Percentiles rank a stretch among this genome's conserved stretches.
phyloP scores from a whole-genome alignment of 2,329 filamentous ascomycete genomes.

The Penicillium sp. region DNA sequence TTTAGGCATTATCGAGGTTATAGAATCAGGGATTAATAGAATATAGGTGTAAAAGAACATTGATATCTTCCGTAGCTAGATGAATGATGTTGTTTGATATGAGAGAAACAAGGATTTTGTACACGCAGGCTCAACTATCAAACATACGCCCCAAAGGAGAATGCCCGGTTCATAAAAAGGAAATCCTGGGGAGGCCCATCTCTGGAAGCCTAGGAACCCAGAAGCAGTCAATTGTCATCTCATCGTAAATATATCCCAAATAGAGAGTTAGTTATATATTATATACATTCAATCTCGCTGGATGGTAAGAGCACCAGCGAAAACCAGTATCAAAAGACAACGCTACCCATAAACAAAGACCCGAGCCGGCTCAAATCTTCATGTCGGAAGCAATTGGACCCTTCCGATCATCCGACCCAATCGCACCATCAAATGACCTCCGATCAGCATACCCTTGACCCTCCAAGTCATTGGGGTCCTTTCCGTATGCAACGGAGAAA shows the following conservation, averaged over 20 bases:
- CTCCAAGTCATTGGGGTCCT: slow-evolving; percentile 32
- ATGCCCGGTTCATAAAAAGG: background rate
- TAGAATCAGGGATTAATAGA: no score
- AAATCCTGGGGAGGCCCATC: background rate
- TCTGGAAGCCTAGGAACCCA: background rate
- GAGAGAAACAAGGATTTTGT: no score
- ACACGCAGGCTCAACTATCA: no score
- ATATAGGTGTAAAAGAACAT: no score
- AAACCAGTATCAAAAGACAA: background rate
- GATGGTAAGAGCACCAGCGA: background rate
- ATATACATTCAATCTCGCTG: background rate
- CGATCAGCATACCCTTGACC: slow-evolving; percentile 14
- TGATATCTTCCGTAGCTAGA: no score
- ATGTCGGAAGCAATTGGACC: slow-evolving; percentile 16
- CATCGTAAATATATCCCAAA: slow-evolving; percentile 11
- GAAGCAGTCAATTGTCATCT: slow-evolving; percentile 9
- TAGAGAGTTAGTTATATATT: background rate
- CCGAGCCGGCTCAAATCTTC: slow-evolving; percentile 13
- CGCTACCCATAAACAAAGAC: background rate
- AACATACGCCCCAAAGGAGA: no score
- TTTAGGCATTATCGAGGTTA: no score
- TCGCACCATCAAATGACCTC: slow-evolving; percentile 12
- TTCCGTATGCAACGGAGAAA: slow-evolving; percentile 34
- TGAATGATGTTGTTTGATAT: no score
- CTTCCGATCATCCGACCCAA: slow-evolving; percentile 23